Conservation (phyloP, 2,329 filamentous ascomycete species). For the Colletotrichum eleusines region DNA sequence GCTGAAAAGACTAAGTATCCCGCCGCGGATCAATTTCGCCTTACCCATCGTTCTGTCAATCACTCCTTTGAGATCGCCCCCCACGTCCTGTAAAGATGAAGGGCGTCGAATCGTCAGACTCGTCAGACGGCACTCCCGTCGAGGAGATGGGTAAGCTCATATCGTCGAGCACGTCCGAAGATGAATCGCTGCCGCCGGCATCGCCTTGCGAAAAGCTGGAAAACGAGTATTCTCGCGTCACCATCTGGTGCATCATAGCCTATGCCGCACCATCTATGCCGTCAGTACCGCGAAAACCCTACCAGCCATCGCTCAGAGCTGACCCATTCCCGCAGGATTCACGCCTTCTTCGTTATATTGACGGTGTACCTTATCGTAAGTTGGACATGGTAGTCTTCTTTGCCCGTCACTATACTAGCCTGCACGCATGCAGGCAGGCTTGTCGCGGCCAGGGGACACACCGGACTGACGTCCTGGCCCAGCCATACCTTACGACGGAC, state of each 20-base stretch:
- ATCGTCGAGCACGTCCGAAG: not conserved
- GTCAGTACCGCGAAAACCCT: not conserved
- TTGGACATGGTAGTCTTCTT: too few species aligned
- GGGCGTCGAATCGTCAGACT: not conserved
- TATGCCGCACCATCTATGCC: not conserved
- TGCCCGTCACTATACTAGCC: too few species aligned
- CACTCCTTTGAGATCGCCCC: too few species aligned
- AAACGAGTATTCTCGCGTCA: not conserved
- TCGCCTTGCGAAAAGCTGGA: not conserved
- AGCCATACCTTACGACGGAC: conserved; percentile 8
- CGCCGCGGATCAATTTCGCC: too few species aligned
- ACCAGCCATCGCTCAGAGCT: not conserved
- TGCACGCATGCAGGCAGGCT: too few species aligned
- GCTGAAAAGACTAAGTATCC: too few species aligned
- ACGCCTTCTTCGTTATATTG: not conserved
- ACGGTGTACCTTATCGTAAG: not conserved
- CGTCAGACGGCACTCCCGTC: not conserved
- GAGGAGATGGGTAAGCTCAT: not conserved
- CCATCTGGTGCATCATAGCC: not conserved
- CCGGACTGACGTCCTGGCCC: too few species aligned
- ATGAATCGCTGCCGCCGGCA: not conserved
- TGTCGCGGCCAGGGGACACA: too few species aligned
- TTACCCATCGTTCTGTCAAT: too few species aligned
- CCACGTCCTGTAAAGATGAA: too few species aligned
- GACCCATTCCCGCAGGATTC: not conserved